These are phyloP conservation scores for Ceratobasidium sp. DNA, from an alignment of 1,284 basidiomycete species.

Conservation along the genomic window DNA sequence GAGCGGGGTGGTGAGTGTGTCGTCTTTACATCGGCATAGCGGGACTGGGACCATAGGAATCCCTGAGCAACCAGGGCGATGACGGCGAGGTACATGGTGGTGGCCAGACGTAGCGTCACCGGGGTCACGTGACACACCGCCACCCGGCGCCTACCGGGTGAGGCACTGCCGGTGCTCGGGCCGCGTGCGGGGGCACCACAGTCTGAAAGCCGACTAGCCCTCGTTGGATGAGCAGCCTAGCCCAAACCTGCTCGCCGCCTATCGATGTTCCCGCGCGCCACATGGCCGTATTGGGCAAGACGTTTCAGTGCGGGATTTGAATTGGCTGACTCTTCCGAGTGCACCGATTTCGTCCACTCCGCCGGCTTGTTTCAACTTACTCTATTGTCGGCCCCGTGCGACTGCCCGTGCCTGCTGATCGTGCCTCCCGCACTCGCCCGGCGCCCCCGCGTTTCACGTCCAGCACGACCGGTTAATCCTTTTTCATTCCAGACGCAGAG, in stretches of 20 bases:
- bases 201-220: background rate
- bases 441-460: conserved; percentile 23
- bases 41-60: conserved; percentile 48
- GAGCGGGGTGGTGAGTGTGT: background rate
- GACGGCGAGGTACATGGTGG: conserved; percentile 23
- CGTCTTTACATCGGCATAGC: conserved; percentile 44
- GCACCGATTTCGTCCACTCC: conserved; percentile 2
- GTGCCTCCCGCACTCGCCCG: conserved; percentile 29
- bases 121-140: conserved; percentile 35
- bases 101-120: conserved; percentile 19
- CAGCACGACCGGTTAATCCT: conserved; percentile 36
- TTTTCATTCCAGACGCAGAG: conserved; percentile 40
- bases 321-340: conserved; percentile 22
- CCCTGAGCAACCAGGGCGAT: conserved; percentile 40
- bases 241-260: conserved; percentile 26
- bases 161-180: conserved; percentile 16
- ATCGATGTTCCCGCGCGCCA: conserved; percentile 40
- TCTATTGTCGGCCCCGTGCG: conserved; percentile 33
- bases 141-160: conserved; percentile 30
- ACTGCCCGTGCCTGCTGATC: conserved; percentile 31
- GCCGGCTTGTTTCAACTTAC: conserved; percentile 24
- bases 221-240: background rate
- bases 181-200: conserved; percentile 5
- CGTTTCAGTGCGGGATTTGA: conserved; percentile 41
- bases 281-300: conserved; percentile 10